Percentiles rank a stretch among this genome's conserved stretches.
phyloP scores from a whole-genome alignment of 257 asterid genomes.

The Jacaranda copaia region DNA sequence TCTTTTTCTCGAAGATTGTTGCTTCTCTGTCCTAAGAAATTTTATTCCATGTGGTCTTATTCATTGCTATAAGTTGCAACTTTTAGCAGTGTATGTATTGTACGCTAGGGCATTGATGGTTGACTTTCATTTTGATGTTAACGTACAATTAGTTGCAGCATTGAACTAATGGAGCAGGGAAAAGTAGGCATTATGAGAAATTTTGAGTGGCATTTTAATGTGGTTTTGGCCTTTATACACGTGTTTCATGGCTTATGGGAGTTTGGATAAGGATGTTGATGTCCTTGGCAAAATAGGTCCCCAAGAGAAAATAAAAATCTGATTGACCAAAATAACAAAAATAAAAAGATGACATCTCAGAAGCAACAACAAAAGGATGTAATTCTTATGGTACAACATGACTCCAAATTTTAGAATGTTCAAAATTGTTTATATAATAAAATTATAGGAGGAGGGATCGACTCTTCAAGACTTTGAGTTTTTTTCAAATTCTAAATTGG shows the following conservation, averaged over 20 bases:
- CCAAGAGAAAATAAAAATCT: too few species aligned
- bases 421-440: too few species aligned
- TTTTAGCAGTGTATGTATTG: not conserved
- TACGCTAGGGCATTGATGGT: not conserved
- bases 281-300: too few species aligned
- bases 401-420: too few species aligned
- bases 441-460: too few species aligned
- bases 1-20: slow-evolving; percentile 17
- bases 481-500: too few species aligned
- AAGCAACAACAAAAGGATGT: too few species aligned
- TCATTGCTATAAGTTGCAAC: not conserved
- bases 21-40: not conserved
- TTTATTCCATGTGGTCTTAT: not conserved
- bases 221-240: not conserved
- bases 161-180: not conserved
- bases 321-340: too few species aligned
- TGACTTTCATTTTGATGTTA: not conserved
- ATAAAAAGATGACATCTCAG: too few species aligned
- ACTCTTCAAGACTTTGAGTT: too few species aligned
- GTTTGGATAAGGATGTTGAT: slow-evolving; percentile 19
- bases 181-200: not conserved
- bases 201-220: not conserved
- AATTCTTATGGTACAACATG: too few species aligned
- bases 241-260: not conserved
- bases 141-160: not conserved